phyloP scores from a whole-genome alignment of 495 filamentous ascomycete genomes.

The Collariella sp. region DNA sequence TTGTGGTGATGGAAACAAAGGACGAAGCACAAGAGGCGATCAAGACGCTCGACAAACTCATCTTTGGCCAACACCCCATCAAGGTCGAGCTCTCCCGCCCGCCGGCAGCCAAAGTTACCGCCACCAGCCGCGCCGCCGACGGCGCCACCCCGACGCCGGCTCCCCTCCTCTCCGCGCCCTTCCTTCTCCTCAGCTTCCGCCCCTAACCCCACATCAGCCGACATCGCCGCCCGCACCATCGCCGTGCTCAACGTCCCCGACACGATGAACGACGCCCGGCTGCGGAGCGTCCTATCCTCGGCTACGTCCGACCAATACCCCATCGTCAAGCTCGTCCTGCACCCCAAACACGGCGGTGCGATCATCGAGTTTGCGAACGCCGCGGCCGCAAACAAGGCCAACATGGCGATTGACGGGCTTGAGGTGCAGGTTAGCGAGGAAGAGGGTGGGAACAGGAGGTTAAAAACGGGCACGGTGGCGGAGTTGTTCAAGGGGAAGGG shows the following conservation, averaged over 20 bases:
- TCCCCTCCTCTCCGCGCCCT: conserved; percentile 30
- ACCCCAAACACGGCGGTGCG: conserved; percentile 77
- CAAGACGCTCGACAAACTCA: conserved; percentile 59
- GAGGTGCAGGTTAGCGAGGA: conserved; percentile 44
- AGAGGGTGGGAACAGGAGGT: conserved; percentile 48
- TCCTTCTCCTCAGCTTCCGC: conserved; percentile 15
- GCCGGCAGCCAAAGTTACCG: conserved; percentile 36
- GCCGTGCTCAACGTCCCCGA: conserved; percentile 60
- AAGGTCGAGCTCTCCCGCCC: conserved; percentile 55
- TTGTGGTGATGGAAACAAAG: conserved; percentile 66
- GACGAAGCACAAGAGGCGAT: conserved; percentile 60
- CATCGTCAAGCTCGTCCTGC: conserved; percentile 56
- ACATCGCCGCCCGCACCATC: conserved; percentile 47
- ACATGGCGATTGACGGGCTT: conserved; percentile 60
- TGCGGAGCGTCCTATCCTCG: conserved; percentile 55
- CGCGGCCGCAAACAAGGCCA: conserved; percentile 63
- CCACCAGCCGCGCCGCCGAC: conserved; percentile 23
- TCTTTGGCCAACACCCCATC: conserved; percentile 59
- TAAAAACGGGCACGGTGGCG: conserved; percentile 58
- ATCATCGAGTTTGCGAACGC: conserved; percentile 72
- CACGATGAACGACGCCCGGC: conserved; percentile 61
- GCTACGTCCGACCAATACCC: conserved; percentile 24
- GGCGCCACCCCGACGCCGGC: conserved; percentile 3
- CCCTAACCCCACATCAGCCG: conserved; percentile 18
- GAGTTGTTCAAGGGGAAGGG: conserved; percentile 58